Conservation (phyloP, 345 rosid genomes). For the Brassica nigra region DNA sequence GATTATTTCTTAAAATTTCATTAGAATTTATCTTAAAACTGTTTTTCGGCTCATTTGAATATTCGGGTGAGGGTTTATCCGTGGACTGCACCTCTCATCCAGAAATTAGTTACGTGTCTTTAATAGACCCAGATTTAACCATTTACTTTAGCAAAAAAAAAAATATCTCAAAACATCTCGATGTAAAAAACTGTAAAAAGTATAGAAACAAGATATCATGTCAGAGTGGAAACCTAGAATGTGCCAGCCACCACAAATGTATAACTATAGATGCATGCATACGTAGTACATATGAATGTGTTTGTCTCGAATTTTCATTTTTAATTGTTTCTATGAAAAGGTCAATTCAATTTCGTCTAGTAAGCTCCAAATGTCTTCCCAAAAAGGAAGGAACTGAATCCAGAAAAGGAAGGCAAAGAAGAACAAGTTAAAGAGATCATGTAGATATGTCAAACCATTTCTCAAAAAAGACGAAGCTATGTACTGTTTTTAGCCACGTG, state of each 20-base stretch:
- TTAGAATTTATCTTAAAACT: not conserved
- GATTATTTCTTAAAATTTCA: not conserved
- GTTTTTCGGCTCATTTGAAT: no score
- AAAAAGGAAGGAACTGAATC: not conserved
- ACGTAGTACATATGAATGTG: not conserved
- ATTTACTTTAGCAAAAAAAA: no score
- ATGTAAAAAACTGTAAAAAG: not conserved
- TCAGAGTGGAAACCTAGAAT: not conserved
- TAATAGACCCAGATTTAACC: no score
- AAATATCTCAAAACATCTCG: not conserved
- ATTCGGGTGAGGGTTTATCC: no score
- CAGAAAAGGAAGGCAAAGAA: not conserved
- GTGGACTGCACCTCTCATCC: no score
- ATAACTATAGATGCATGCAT: not conserved
- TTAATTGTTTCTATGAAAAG: not conserved
- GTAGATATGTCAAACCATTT: not conserved
- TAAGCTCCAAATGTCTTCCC: not conserved
- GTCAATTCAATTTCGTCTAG: constrained; percentile 19
- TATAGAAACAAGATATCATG: not conserved
- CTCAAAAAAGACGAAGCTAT: not conserved
- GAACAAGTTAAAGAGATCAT: not conserved
- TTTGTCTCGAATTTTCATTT: constrained; percentile 7
- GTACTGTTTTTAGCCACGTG: not conserved
- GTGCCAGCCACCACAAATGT: not conserved
- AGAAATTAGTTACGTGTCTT: no score